phyloP scores from a whole-genome alignment of 208 protist species.

The Naegleria gruberi region DNA sequence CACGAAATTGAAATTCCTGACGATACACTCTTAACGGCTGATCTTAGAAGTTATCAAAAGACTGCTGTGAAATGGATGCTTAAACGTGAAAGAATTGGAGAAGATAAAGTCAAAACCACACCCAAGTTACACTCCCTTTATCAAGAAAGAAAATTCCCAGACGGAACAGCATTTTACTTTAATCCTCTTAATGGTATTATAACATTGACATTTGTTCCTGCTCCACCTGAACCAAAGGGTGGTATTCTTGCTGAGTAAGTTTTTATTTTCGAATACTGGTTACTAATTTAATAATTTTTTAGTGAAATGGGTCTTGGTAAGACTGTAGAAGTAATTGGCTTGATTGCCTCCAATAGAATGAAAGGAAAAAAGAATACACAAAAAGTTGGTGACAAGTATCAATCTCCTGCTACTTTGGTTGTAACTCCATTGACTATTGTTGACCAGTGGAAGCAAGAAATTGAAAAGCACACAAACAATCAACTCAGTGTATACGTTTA shows the following conservation, averaged over 20 bases:
- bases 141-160: neutral
- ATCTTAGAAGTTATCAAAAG: conserved; percentile 11
- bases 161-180: neutral
- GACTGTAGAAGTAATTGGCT: conserved; percentile 60
- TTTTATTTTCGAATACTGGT: neutral
- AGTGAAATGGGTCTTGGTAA: conserved; percentile 67
- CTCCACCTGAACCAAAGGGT: conserved; percentile 18
- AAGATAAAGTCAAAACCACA: neutral
- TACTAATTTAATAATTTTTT: neutral
- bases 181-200: neutral
- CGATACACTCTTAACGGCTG: neutral
- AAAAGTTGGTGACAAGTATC: neutral
- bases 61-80: conserved; percentile 10
- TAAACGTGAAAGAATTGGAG: neutral
- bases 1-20: neutral
- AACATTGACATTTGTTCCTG: neutral
- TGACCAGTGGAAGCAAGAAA: conserved; percentile 78
- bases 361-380: neutral
- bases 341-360: conserved; percentile 38
- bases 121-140: neutral
- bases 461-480: conserved; percentile 60
- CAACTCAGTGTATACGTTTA: conserved; percentile 60
- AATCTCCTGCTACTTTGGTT: conserved; percentile 55
- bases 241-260: conserved; percentile 27
- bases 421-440: conserved; percentile 78